Conservation (phyloP, 768 basidiomycete species). For the Chalciporus piperatus region DNA sequence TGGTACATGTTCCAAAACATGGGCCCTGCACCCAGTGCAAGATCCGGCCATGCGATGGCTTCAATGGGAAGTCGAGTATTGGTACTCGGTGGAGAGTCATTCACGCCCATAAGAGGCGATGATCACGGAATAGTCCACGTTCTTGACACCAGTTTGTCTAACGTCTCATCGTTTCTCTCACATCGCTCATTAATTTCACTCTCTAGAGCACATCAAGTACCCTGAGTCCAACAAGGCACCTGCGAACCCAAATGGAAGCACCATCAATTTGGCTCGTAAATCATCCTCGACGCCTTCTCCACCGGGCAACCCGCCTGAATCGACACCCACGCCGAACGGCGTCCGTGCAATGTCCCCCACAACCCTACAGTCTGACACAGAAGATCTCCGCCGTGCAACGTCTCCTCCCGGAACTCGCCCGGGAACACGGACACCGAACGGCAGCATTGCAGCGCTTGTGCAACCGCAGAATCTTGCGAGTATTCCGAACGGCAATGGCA, state of each 20-base stretch:
- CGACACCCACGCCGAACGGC: conserved; percentile 30
- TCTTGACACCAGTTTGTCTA: conserved; percentile 85
- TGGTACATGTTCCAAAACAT: conserved; percentile 99
- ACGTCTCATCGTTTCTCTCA: background rate
- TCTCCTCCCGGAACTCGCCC: conserved; percentile 57
- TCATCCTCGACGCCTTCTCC: conserved; percentile 42
- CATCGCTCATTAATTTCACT: conserved; percentile 5
- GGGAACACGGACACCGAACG: conserved; percentile 35
- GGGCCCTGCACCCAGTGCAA: conserved; percentile 90
- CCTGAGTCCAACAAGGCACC: conserved; percentile 59
- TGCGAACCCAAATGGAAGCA: conserved; percentile 30
- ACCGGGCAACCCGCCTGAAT: conserved; percentile 26
- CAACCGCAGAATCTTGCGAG: conserved; percentile 10
- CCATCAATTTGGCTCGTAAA: conserved; percentile 42
- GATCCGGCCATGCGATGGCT: conserved; percentile 99
- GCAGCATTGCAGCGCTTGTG: conserved; percentile 14
- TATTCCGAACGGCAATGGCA: conserved; percentile 35
- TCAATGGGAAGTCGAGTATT: conserved; percentile 85
- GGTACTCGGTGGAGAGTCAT: conserved; percentile 93
- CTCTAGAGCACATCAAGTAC: conserved; percentile 87
- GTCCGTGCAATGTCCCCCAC: conserved; percentile 65
- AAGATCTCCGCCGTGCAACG: conserved; percentile 63
- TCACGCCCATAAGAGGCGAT: conserved; percentile 67
- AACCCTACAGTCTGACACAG: conserved; percentile 44
- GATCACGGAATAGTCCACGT: conserved; percentile 85